These are phyloP conservation scores for Sclerotinia minor DNA, from an alignment of 2,329 filamentous ascomycete species.

Conservation along the genomic window DNA sequence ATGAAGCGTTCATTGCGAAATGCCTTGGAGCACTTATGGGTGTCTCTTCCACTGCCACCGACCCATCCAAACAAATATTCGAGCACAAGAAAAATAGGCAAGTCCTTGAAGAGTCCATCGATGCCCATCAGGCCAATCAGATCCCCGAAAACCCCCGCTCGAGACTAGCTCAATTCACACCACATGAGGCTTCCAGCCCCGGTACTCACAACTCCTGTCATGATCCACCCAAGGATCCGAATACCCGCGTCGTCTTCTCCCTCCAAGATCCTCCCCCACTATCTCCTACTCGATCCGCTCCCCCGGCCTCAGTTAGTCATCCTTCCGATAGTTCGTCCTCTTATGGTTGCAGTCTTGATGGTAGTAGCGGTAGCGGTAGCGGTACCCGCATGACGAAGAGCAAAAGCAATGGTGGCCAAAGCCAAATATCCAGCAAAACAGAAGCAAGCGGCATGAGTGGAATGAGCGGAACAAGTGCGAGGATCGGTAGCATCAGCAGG, in stretches of 20 bases:
- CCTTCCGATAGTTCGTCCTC: neutral
- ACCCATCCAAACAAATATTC: neutral
- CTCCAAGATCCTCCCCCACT: constrained; percentile 10
- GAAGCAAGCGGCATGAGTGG: neutral
- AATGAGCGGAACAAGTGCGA: neutral
- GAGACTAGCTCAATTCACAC: neutral
- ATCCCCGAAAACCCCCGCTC: neutral
- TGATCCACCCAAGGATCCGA: neutral
- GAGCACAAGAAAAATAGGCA: neutral
- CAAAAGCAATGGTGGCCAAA: neutral
- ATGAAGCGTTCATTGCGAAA: neutral
- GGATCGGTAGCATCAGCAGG: constrained; percentile 3
- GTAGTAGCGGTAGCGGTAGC: neutral
- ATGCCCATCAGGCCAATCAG: neutral
- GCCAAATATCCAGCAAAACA: neutral
- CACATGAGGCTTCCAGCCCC: constrained; percentile 3
- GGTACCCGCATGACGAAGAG: neutral
- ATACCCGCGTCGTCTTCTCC: neutral
- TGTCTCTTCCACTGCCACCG: neutral
- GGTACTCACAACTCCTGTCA: neutral
- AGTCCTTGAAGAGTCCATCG: neutral
- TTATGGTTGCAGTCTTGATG: neutral
- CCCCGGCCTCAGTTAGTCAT: neutral
- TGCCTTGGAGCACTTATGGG: neutral
- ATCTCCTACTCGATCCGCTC: neutral